phyloP scores from a whole-genome alignment of 208 protist genomes.

The Acanthamoeba quina region DNA sequence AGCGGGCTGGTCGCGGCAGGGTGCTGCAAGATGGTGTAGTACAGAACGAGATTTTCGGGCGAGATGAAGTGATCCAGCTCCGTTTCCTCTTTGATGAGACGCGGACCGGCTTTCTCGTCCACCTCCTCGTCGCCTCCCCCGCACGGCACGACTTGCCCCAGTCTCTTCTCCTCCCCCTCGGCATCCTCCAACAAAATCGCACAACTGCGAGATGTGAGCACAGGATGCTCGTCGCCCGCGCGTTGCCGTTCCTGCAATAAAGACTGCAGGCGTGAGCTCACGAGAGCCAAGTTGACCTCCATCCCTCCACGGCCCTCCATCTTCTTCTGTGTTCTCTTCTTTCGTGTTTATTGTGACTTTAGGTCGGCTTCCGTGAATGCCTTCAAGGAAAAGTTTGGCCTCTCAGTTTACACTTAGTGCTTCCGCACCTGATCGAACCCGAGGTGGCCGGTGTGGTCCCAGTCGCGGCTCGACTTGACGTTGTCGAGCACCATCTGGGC shows the following conservation, averaged over 20 bases:
- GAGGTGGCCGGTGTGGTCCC: background rate
- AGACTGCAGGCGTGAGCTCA: background rate
- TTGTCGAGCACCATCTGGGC: slow-evolving; percentile 5
- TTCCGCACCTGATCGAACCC: background rate
- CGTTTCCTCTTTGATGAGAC: background rate
- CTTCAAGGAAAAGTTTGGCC: too few relatives aligned
- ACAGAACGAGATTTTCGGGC: slow-evolving; percentile 25
- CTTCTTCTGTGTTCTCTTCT: background rate
- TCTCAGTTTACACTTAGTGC: too few relatives aligned
- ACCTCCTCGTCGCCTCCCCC: background rate
- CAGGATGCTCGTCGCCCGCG: background rate
- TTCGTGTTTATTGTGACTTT: background rate
- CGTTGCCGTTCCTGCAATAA: background rate
- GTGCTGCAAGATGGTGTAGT: background rate
- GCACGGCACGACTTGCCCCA: background rate
- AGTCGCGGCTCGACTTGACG: background rate
- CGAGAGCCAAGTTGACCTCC: background rate
- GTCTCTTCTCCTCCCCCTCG: background rate
- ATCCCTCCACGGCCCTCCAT: too few relatives aligned
- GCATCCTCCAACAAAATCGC: slow-evolving; percentile 24
- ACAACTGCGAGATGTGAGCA: background rate
- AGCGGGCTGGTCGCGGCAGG: background rate
- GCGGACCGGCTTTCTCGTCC: background rate
- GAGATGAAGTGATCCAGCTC: background rate
- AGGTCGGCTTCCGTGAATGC: background rate